These are phyloP conservation scores for Glycine tomentella DNA, from an alignment of 306 rosid species.

Conservation along the genomic window DNA sequence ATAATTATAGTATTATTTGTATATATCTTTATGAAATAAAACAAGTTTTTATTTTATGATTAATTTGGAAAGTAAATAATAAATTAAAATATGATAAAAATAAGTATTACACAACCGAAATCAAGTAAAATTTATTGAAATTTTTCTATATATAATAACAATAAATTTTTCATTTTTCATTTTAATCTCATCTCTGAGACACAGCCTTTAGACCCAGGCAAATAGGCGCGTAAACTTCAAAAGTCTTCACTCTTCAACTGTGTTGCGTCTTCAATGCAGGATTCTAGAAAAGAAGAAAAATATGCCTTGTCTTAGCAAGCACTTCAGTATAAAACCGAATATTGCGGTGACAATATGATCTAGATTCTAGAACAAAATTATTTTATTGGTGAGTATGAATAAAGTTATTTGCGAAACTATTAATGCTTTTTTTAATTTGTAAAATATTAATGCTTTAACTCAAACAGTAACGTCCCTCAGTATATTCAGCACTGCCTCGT, in stretches of 20 bases:
- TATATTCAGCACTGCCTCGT: neutral
- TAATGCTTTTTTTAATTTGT: neutral
- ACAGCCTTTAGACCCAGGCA: neutral
- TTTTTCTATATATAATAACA: neutral
- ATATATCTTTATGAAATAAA: neutral
- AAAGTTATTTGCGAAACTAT: neutral
- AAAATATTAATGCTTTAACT: too few species aligned
- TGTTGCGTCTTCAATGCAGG: neutral
- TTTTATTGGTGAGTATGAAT: neutral
- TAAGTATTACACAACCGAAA: neutral
- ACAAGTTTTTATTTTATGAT: too few species aligned
- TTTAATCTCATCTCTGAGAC: neutral
- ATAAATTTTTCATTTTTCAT: neutral
- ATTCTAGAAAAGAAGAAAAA: constrained; percentile 8
- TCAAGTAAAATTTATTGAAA: neutral
- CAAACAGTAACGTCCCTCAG: neutral
- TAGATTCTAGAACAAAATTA: neutral
- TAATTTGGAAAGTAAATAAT: too few species aligned
- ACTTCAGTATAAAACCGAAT: neutral
- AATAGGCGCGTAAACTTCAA: constrained; percentile 12
- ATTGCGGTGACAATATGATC: neutral
- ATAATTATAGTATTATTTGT: neutral
- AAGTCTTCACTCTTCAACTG: neutral
- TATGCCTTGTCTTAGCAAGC: neutral
- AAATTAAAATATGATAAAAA: neutral